phyloP scores from a whole-genome alignment of 345 rosid genomes.

The Citrus glauca region DNA sequence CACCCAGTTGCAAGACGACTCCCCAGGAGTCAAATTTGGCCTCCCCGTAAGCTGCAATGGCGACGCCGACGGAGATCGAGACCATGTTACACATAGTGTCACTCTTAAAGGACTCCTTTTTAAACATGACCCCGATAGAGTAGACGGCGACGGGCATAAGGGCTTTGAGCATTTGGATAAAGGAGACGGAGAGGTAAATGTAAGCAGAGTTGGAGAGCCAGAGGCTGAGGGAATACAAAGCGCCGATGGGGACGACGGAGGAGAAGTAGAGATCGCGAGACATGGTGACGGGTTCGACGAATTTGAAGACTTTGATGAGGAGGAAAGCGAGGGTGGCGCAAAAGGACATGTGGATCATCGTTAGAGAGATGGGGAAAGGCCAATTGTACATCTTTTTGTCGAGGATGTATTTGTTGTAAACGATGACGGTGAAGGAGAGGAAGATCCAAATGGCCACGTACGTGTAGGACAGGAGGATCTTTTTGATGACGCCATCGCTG shows the following conservation, averaged over 20 bases:
- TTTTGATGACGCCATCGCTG: conserved; percentile 79
- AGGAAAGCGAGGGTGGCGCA: conserved; percentile 82
- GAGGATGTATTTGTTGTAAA: conserved; percentile 97
- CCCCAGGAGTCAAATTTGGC: conserved; percentile 94
- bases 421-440: conserved; percentile 97
- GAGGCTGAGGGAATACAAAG: conserved; percentile 77
- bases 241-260: conserved; percentile 94
- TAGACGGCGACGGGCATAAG: conserved; percentile 97
- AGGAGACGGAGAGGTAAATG: conserved; percentile 91
- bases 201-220: conserved; percentile 99
- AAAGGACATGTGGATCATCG: conserved; percentile 98
- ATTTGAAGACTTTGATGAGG: conserved; percentile 83
- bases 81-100: conserved; percentile 87
- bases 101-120: conserved; percentile 60
- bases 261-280: conserved; percentile 71
- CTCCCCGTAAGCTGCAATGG: conserved; percentile 87
- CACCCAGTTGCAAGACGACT: conserved; percentile 79
- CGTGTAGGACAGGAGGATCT: conserved; percentile 89
- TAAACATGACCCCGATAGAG: conserved; percentile 76
- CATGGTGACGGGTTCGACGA: conserved; percentile 90
- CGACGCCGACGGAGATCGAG: conserved; percentile 92
- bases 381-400: conserved; percentile 97
- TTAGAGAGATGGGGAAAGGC: conserved; percentile 95
- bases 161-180: conserved; percentile 96
- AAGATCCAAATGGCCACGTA: conserved; percentile 96